Evolutionary conservation across 768 basidiomycete species (phyloP).

Genomic region (Boletus huronensis): DNA sequence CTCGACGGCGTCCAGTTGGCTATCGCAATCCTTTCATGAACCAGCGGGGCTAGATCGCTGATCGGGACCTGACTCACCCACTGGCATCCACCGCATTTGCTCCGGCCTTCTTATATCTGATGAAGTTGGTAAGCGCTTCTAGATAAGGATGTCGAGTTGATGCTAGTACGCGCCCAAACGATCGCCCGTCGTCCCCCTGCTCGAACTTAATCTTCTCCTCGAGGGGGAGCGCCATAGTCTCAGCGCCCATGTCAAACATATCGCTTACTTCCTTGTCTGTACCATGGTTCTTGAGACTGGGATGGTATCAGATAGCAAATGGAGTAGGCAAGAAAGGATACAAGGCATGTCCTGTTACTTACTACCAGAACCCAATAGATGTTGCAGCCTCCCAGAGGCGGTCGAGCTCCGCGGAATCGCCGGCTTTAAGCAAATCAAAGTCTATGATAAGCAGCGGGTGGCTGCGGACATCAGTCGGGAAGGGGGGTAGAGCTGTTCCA

Average conservation of each 20-base stretch:
- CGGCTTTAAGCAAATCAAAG: slow-evolving; percentile 34
- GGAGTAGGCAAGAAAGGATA: background rate
- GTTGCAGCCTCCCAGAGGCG: slow-evolving; percentile 47
- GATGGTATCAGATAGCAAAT: background rate
- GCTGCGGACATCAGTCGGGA: slow-evolving; percentile 42
- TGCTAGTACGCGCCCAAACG: slow-evolving; percentile 32
- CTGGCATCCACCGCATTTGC: slow-evolving; percentile 59
- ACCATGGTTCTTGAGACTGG: slow-evolving; percentile 44
- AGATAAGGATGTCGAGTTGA: background rate
- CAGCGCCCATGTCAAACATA: slow-evolving; percentile 43
- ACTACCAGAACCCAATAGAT: slow-evolving; percentile 54
- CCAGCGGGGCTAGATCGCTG: background rate
- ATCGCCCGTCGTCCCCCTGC: slow-evolving; percentile 40
- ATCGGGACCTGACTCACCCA: slow-evolving; percentile 33
- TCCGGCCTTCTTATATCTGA: slow-evolving; percentile 58
- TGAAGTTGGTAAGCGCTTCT: background rate
- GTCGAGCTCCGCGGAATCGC: slow-evolving; percentile 38
- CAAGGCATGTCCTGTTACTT: slow-evolving; percentile 21
- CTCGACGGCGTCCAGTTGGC: slow-evolving; percentile 48
- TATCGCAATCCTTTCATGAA: background rate
- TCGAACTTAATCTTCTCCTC: slow-evolving; percentile 43
- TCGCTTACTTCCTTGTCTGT: slow-evolving; percentile 33
- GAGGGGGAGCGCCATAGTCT: slow-evolving; percentile 38
- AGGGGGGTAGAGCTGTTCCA: slow-evolving; percentile 34
- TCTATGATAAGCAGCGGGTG: slow-evolving; percentile 48